Evolutionary conservation across 257 asterid species (phyloP).

Genomic region (Ilex asprella): DNA sequence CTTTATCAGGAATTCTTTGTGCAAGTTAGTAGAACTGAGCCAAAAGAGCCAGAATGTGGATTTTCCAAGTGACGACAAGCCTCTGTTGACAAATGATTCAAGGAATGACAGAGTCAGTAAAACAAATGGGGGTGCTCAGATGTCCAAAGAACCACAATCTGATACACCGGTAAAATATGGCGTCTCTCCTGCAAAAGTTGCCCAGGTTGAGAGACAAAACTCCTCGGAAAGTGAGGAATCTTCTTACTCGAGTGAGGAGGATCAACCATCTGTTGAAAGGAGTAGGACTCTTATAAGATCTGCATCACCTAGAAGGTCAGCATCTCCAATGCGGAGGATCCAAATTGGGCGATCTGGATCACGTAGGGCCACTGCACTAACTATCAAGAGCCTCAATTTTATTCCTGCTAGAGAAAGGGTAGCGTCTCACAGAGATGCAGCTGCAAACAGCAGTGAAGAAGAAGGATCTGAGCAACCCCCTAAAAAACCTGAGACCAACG

Average conservation of each 20-base stretch:
- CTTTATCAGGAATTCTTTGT: constrained; percentile 58
- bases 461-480: constrained; percentile 50
- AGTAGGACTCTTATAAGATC: constrained; percentile 74
- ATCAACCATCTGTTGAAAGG: constrained; percentile 56
- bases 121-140: constrained; percentile 26
- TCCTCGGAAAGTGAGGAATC: constrained; percentile 69
- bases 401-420: constrained; percentile 65
- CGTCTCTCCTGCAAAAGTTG: constrained; percentile 91
- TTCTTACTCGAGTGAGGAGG: constrained; percentile 77
- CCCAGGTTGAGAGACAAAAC: constrained; percentile 73
- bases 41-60: constrained; percentile 20
- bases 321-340: constrained; percentile 97
- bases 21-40: constrained; percentile 41
- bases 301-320: constrained; percentile 92
- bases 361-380: constrained; percentile 81
- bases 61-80: constrained; percentile 20
- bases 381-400: constrained; percentile 71
- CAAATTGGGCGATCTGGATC: constrained; percentile 94
- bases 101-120: constrained; percentile 20
- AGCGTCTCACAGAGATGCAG: constrained; percentile 40
- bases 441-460: constrained; percentile 44
- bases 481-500: constrained; percentile 50
- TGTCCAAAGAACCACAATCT: constrained; percentile 24
- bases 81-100: constrained; percentile 4
- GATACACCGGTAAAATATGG: constrained; percentile 53